Percentiles rank a stretch among this genome's conserved stretches.
phyloP scores from a whole-genome alignment of 495 filamentous ascomycete species.

The Darksidea phi region DNA sequence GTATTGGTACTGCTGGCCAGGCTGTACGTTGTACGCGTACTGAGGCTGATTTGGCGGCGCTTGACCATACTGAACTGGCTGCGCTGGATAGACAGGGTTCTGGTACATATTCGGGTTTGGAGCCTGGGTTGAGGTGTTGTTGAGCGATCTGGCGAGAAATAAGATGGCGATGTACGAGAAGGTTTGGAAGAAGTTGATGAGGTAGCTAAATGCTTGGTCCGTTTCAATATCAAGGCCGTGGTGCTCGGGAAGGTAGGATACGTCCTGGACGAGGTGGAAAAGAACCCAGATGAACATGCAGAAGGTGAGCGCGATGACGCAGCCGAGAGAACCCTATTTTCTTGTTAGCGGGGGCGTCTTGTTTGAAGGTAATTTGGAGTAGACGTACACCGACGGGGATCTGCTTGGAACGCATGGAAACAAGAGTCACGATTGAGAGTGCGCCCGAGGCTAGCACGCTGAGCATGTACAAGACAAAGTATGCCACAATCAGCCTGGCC shows the following conservation, averaged over 20 bases:
- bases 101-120: background rate
- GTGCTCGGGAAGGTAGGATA: background rate
- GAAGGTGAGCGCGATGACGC: constrained; percentile 8
- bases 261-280: constrained; percentile 8
- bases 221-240: background rate
- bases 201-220: background rate
- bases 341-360: background rate
- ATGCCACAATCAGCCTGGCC: background rate
- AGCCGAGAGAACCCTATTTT: background rate
- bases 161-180: constrained; percentile 14
- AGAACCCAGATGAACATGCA: constrained; percentile 18
- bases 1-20: constrained; percentile 9
- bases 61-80: background rate
- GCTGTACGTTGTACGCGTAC: constrained; percentile 8
- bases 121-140: background rate
- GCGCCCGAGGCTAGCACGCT: background rate
- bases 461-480: constrained; percentile 3
- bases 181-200: constrained; percentile 1
- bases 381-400: constrained; percentile 7
- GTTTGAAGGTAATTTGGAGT: background rate
- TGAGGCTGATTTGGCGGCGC: constrained; percentile 3
- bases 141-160: constrained; percentile 8
- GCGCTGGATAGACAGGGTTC: background rate
- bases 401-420: constrained; percentile 3
- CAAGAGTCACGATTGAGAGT: background rate